A percentile compares a stretch with the other conserved stretches of the same genome.
Evolutionary conservation across 2,329 filamentous ascomycete species (phyloP).

Genomic region (Trichoderma aggressivum): DNA sequence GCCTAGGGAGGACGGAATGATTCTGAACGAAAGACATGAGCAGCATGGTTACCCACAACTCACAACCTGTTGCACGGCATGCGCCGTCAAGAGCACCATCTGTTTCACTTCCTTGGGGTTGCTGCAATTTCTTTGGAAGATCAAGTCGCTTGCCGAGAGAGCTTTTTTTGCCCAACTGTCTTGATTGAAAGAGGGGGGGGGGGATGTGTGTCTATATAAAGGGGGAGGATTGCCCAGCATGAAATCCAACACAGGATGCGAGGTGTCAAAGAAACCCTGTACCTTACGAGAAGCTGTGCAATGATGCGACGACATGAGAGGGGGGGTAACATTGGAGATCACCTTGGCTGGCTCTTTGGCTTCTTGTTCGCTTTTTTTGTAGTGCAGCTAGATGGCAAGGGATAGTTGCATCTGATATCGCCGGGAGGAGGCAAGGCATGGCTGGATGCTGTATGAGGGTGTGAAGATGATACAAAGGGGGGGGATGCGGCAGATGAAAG

Average conservation of each 20-base stretch:
- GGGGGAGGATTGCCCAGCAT: background rate
- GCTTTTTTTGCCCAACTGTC: background rate
- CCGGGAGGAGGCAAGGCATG: background rate
- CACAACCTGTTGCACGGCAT: background rate
- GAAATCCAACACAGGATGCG: background rate
- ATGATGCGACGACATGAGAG: background rate
- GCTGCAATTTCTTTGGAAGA: slow-evolving; percentile 17
- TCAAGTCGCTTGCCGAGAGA: slow-evolving; percentile 18
- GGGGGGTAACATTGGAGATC: background rate
- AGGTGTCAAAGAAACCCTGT: slow-evolving; percentile 6
- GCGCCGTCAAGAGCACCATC: slow-evolving; percentile 11
- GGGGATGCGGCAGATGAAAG: background rate
- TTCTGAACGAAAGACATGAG: background rate
- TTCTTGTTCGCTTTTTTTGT: background rate
- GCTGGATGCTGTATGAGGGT: background rate
- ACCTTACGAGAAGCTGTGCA: slow-evolving; percentile 9
- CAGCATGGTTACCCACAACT: background rate
- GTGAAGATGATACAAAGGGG: background rate
- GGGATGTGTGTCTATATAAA: background rate
- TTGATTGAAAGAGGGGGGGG: background rate
- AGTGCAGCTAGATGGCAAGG: background rate
- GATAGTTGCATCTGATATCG: slow-evolving; percentile 17
- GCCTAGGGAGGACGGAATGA: background rate
- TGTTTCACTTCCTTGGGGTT: slow-evolving; percentile 17
- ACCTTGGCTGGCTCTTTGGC: background rate